These are phyloP conservation scores for Botrytis sinoallii DNA, from an alignment of 2,329 filamentous ascomycete species.

Conservation along the genomic window DNA sequence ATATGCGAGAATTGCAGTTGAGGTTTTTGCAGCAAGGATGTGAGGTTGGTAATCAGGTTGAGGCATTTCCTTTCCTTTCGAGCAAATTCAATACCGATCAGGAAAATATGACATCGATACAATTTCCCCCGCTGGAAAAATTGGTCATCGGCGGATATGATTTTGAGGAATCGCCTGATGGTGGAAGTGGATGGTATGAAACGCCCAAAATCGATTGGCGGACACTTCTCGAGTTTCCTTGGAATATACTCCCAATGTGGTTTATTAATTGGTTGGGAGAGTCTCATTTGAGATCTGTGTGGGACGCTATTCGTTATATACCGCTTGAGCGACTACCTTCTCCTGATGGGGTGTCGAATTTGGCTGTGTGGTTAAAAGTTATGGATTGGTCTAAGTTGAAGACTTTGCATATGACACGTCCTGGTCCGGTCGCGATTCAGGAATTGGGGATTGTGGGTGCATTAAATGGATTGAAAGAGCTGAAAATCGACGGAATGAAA, in stretches of 20 bases:
- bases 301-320: background rate
- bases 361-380: background rate
- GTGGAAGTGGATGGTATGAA: background rate
- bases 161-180: background rate
- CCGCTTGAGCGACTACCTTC: background rate
- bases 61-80: background rate
- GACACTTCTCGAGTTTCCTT: background rate
- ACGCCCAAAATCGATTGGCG: background rate
- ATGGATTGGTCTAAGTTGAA: background rate
- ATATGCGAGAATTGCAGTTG: background rate
- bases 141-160: background rate
- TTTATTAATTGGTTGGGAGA: background rate
- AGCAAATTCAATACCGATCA: background rate
- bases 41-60: background rate
- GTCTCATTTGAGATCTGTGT: background rate
- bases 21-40: background rate
- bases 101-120: background rate
- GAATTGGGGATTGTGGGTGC: background rate
- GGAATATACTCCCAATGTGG: background rate
- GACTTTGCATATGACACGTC: background rate
- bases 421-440: background rate
- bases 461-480: background rate
- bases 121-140: background rate
- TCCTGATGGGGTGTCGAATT: background rate
- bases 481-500: background rate